Base-by-base conservation (phyloP, 805 yeast genomes). In the Priceomyces melissophilus region DNA sequence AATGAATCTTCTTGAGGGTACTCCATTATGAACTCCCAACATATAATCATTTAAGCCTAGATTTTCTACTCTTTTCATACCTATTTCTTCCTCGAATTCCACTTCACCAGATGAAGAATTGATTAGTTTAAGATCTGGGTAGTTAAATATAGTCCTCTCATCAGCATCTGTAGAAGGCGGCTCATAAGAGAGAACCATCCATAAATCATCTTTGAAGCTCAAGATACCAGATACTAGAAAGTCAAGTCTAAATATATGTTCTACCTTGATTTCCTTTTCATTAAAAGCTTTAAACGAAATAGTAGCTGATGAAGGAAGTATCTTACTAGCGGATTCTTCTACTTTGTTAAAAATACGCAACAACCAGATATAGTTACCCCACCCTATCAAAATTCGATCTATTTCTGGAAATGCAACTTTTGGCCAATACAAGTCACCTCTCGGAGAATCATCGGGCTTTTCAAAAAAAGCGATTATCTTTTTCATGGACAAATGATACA, bases 341-440 rank as follows among this genome's bases (percentile, higher is more conserved):
- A 34, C 13, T 50, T 58, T 33, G 10, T 61, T 42, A 4, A 75
- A 67, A 7, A 80, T 61, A 44, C 80, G 71, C 29, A 88, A 62
- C 14, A 75, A 65, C 95, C 96, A 90, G 2, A 91, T 69, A 47
- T 81, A 76, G 45, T 79, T 73, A 2, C 80, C 85, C 98, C 98
- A 93, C 0, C 90, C 95, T 17, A 93, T 73, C 1, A 86, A 60
- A 9, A 88, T 66, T 45, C 86, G 60, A 54, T 83, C 84, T 2
- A 73, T 63, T 50, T 82, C 95, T 0, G 82, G 79, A 40, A 73
- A 72, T 42, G 78, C 79, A 3, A 86, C 75, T 36, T 85, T 75
- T 0, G 98, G 97, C 81, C 93, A 82, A 52, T 84, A 87, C 29
- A 90, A 61, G 48, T 88, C 96, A 2, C 95, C 81, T 15, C 90